Percentiles rank a stretch among this genome's conserved stretches.
Evolutionary conservation across 176 grass and related monocot genomes (phyloP).

Genomic region (Oryza rufipogon): DNA sequence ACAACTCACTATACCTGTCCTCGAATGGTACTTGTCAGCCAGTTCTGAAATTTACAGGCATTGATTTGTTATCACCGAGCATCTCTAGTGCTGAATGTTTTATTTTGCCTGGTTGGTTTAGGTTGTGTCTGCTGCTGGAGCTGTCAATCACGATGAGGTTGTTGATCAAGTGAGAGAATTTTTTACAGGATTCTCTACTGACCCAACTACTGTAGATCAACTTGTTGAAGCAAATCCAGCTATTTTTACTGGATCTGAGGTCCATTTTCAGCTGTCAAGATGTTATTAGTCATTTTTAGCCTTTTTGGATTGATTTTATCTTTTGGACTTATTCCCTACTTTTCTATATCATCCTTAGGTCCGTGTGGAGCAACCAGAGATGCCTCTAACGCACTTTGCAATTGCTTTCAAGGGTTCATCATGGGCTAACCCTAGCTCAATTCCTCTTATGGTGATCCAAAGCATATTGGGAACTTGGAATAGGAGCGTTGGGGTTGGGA

Average conservation of each 20-base stretch:
- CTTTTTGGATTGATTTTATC: constrained; percentile 38
- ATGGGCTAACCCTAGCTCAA: constrained; percentile 85
- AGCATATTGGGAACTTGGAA: constrained; percentile 92
- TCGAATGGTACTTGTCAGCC: constrained; percentile 67
- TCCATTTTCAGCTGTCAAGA: constrained; percentile 39
- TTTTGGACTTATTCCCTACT: constrained; percentile 26
- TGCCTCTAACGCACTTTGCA: constrained; percentile 75
- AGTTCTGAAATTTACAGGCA: constrained; percentile 15
- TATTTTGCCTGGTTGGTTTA: constrained; percentile 37
- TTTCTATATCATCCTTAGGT: constrained; percentile 54
- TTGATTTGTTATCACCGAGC: constrained; percentile 1
- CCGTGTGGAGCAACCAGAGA: constrained; percentile 56
- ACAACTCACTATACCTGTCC: constrained; percentile 90
- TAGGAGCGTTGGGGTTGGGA: constrained; percentile 65
- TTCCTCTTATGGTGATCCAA: constrained; percentile 96
- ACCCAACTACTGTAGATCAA: constrained; percentile 86
- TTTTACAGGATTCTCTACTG: constrained; percentile 84
- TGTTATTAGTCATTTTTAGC: constrained; percentile 29
- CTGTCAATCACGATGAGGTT: constrained; percentile 79
- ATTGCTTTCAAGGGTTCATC: constrained; percentile 86
- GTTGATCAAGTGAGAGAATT: constrained; percentile 73
- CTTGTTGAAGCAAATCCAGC: constrained; percentile 77
- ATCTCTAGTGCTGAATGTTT: neutral
- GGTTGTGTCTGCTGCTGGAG: constrained; percentile 96
- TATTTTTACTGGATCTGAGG: constrained; percentile 89